Conservation (phyloP, 257 asterid species). For the Cinchona pubescens region DNA sequence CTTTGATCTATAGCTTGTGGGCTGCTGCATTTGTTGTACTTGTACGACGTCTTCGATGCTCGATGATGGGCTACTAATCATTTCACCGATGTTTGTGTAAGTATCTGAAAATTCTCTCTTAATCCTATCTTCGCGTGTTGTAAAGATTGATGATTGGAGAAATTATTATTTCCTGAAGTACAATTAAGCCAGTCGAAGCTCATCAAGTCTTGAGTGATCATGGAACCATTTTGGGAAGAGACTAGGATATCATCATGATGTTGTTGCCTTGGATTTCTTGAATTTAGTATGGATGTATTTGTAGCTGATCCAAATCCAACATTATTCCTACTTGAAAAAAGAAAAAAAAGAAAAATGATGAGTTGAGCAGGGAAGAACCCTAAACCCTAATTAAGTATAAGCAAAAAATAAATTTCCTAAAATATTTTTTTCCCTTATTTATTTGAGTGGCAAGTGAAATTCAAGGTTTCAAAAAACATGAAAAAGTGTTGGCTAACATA, state of each 20-base stretch:
- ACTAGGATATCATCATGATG: conserved; percentile 20
- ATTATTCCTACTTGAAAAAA: conserved; percentile 34
- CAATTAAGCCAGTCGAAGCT: conserved; percentile 42
- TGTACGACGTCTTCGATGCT: conserved; percentile 23
- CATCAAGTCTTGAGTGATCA: conserved; percentile 47
- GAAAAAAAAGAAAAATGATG: not conserved
- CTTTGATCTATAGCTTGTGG: conserved; percentile 7
- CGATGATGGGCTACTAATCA: conserved; percentile 40
- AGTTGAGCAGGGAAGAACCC: not conserved
- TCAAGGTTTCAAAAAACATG: conserved; percentile 15
- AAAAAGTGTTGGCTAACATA: not conserved
- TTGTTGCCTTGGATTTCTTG: conserved; percentile 38
- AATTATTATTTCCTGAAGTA: not conserved
- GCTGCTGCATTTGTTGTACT: not conserved
- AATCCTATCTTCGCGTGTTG: conserved; percentile 32
- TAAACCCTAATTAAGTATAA: conserved; percentile 15
- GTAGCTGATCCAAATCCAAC: conserved; percentile 25
- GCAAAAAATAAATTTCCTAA: not conserved
- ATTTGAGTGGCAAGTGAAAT: not conserved
- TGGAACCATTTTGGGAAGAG: conserved; percentile 35
- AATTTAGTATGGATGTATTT: conserved; percentile 15
- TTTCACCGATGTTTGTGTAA: conserved; percentile 37
- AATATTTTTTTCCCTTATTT: not conserved
- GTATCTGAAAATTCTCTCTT: conserved; percentile 51
- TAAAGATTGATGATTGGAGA: conserved; percentile 1